Evolutionary conservation across 169 alveolate genomes (phyloP), one percentile per base, ranked within the genome.

Genomic region (Plasmodium vivax): DNA sequence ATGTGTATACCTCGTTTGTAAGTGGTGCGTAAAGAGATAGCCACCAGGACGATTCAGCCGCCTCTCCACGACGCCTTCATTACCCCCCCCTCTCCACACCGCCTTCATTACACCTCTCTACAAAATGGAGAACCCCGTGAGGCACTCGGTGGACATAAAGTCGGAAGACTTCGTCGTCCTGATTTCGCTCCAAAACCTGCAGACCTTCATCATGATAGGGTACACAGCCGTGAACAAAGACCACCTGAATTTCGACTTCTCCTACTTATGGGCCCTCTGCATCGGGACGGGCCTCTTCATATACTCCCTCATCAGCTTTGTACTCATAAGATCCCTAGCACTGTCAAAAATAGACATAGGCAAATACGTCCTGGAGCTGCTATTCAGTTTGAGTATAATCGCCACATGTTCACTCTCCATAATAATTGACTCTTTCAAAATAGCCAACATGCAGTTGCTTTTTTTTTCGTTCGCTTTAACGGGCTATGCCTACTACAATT

Each of bases 121-220:
- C 8, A 43, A 58, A 56, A 90, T 90, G 94, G 88, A 79, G 58
- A 90, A 80, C 79, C 23, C 88, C 34, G 45, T 41, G 74, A 81
- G 94, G 36, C 97, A 95, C 68, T 92, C 96, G 2, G 45, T 90
- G 34, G 92, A 93, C 47, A 85, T 95, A 77, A 85, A 90, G 36
- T 90, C 95, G 58, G 97, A 95, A 82, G 97, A 95, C 41, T 95
- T 95, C 71, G 97, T 92, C 51, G 97, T 93, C 56, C 62, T 90
- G 34, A 87, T 95, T 41, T 94, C 96, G 23, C 92, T 95, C 43
- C 95, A 93, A 81, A 93, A 93, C 45, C 54, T 95, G 74, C 93
- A 85, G 80, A 85, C 95, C n/a, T 95, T 85, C 72, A 95, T 95
- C 38, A 73, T 95, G 83, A 93, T 93, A 14, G 96, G 97, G 27